Conservation (phyloP, 75 land plant genomes). For the Larix kaempferi region DNA sequence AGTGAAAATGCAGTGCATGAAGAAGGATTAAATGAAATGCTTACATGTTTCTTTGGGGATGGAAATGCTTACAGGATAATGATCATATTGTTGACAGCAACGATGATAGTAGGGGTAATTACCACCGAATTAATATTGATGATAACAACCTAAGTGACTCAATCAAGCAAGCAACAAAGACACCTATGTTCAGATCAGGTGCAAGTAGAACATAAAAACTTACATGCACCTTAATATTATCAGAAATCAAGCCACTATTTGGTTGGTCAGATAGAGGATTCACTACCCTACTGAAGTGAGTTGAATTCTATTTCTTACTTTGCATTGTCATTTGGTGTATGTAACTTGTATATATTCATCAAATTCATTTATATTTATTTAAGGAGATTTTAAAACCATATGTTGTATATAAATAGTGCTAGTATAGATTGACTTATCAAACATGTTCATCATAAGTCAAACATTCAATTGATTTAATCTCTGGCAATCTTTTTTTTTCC, state of each 20-base stretch:
- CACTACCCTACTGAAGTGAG: neutral
- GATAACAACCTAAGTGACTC: neutral
- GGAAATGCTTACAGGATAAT: no score
- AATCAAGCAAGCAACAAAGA: neutral
- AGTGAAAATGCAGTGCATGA: no score
- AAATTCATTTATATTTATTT: neutral
- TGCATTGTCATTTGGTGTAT: neutral
- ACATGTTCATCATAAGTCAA: slow-evolving; percentile 1
- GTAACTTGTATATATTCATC: no score
- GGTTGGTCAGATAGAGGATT: neutral
- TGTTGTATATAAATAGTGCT: neutral
- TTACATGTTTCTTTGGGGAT: no score
- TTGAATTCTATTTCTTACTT: neutral
- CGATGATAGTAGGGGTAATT: no score
- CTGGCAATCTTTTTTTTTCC: no score
- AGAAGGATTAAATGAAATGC: no score
- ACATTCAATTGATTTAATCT: neutral
- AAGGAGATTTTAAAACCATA: neutral
- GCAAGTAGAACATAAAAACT: neutral
- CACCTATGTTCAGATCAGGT: neutral
- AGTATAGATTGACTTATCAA: neutral
- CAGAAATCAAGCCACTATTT: neutral
- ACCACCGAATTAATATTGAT: neutral
- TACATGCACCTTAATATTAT: no score
- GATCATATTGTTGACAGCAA: no score